These are phyloP conservation scores for Sclerotinia nivalis DNA, from an alignment of 2,329 filamentous ascomycete species.

Conservation along the genomic window DNA sequence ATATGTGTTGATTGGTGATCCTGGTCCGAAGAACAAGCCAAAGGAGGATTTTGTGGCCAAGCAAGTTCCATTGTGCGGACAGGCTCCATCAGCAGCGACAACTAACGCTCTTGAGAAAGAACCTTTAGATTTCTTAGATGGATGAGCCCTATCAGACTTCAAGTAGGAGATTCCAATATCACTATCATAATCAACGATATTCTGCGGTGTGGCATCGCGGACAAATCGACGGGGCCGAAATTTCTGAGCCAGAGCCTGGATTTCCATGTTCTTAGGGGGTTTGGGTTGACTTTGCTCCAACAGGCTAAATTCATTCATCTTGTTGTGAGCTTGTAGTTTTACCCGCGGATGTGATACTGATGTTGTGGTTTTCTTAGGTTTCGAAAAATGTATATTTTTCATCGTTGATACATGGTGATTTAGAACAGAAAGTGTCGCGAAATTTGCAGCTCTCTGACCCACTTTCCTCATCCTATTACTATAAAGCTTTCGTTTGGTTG, in stretches of 20 bases:
- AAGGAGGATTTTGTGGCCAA: not conserved
- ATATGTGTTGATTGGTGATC: not conserved
- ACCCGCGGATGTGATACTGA: too few relatives aligned
- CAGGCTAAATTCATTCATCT: not conserved
- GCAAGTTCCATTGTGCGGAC: not conserved
- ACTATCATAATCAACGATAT: not conserved
- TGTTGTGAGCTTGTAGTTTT: not conserved
- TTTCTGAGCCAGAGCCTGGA: not conserved
- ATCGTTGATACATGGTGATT: not conserved
- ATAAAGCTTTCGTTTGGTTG: not conserved
- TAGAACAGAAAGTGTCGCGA: not conserved
- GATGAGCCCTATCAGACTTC: not conserved
- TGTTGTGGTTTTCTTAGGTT: too few relatives aligned
- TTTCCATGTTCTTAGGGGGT: too few relatives aligned
- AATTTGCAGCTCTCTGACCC: too few relatives aligned
- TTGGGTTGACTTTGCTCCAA: not conserved
- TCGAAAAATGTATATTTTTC: not conserved
- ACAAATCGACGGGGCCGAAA: not conserved
- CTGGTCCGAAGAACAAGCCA: not conserved
- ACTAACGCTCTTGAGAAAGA: not conserved
- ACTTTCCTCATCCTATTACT: too few relatives aligned
- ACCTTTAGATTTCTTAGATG: too few relatives aligned
- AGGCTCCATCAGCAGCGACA: not conserved
- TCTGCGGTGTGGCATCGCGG: not conserved
- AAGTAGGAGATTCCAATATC: not conserved